Percentiles rank a stretch among this genome's conserved stretches.
These are phyloP conservation scores for Ammopiptanthus mongolicus DNA, from an alignment of 306 rosid genomes.

Conservation along the genomic window DNA sequence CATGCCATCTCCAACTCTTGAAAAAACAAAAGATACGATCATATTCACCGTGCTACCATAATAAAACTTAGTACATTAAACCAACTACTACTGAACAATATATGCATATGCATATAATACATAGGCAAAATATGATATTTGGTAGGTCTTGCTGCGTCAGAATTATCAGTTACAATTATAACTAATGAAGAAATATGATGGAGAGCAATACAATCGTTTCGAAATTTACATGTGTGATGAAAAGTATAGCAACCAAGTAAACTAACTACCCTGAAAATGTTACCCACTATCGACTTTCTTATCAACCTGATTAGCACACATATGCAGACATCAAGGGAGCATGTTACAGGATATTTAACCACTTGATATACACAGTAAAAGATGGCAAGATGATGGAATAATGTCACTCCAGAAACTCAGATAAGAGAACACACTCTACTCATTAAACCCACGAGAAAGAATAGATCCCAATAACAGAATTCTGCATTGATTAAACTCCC, in stretches of 20 bases:
- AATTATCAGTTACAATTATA: not conserved
- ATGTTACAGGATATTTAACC: not conserved
- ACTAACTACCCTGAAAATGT: not conserved
- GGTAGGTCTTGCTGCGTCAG: not conserved
- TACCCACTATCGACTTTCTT: not conserved
- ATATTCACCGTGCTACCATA: not conserved
- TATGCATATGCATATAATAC: not conserved
- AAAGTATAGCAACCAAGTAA: not conserved
- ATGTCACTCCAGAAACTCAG: too few species aligned
- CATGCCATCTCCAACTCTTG: too few species aligned
- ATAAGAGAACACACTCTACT: too few species aligned
- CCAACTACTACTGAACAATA: not conserved
- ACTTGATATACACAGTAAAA: not conserved
- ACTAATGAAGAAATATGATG: not conserved
- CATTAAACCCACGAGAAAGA: too few species aligned
- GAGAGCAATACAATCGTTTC: not conserved
- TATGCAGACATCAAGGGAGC: not conserved
- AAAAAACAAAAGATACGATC: too few species aligned
- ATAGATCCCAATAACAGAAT: too few species aligned
- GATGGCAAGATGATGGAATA: not conserved
- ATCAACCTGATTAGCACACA: not conserved
- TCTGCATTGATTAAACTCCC: too few species aligned
- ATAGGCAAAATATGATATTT: not conserved
- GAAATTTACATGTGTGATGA: slow-evolving; percentile 8
- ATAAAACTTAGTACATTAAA: not conserved